These are phyloP conservation scores for Tripterygium wilfordii DNA, from an alignment of 177 flowering plant species.

Conservation along the genomic window DNA sequence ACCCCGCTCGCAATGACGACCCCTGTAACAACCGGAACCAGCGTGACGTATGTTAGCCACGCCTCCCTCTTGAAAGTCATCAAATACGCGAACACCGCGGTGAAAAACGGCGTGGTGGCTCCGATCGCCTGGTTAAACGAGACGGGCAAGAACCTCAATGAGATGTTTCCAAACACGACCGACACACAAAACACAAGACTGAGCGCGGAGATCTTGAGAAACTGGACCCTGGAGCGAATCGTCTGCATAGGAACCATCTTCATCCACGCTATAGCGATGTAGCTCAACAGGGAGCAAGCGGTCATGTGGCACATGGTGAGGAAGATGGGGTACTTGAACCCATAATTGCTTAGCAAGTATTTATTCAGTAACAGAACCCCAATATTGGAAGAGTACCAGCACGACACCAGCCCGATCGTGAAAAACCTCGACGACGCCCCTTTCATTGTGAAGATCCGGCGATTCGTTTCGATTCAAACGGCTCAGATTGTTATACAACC, in stretches of 20 bases:
- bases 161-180: constrained; percentile 61
- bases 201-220: constrained; percentile 55
- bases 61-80: constrained; percentile 62
- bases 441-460: too few relatives aligned
- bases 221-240: constrained; percentile 50
- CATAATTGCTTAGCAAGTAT: constrained; percentile 52
- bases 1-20: constrained; percentile 64
- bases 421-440: constrained; percentile 13
- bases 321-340: constrained; percentile 69
- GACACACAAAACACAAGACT: constrained; percentile 58
- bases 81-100: constrained; percentile 61
- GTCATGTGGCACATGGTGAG: constrained; percentile 73
- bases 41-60: constrained; percentile 53
- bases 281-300: constrained; percentile 52
- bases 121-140: constrained; percentile 59
- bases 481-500: too few relatives aligned
- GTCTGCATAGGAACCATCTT: constrained; percentile 56
- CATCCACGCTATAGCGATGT: constrained; percentile 48
- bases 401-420: constrained; percentile 41
- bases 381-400: constrained; percentile 59
- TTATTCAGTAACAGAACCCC: constrained; percentile 54
- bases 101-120: constrained; percentile 72
- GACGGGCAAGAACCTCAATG: constrained; percentile 48
- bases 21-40: constrained; percentile 54
- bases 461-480: too few relatives aligned